phyloP scores from a whole-genome alignment of 306 rosid genomes.

The Vicia faba region DNA sequence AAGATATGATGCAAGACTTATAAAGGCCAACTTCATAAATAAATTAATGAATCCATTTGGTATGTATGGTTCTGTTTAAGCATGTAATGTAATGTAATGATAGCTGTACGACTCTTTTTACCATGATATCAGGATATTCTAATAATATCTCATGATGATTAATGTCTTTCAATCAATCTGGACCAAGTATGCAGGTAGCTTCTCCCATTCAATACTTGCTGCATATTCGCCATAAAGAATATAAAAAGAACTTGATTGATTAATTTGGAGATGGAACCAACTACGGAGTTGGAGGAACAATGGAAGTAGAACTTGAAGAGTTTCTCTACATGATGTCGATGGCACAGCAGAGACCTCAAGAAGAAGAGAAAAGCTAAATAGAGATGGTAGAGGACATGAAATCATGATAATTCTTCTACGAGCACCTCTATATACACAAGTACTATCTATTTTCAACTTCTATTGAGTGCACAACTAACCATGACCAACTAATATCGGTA shows the following conservation, averaged over 20 bases:
- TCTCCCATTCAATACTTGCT: neutral
- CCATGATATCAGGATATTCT: neutral
- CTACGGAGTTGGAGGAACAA: neutral
- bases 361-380: no score
- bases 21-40: neutral
- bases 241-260: neutral
- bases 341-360: no score
- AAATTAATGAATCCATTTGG: constrained; percentile 1
- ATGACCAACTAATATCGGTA: no score
- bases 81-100: neutral
- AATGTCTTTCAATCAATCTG: neutral
- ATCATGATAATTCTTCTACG: no score
- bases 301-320: neutral
- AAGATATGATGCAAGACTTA: neutral
- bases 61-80: neutral
- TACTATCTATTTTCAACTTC: no score
- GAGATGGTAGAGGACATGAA: no score
- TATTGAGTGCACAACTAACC: no score
- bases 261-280: neutral
- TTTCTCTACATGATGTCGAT: neutral
- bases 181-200: neutral
- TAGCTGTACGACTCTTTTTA: neutral
- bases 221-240: neutral
- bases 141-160: neutral
- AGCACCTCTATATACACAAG: no score